Base-by-base conservation (phyloP, 2,329 filamentous ascomycete species). In the Ophiognomonia clavigignenti-juglandacearum region DNA sequence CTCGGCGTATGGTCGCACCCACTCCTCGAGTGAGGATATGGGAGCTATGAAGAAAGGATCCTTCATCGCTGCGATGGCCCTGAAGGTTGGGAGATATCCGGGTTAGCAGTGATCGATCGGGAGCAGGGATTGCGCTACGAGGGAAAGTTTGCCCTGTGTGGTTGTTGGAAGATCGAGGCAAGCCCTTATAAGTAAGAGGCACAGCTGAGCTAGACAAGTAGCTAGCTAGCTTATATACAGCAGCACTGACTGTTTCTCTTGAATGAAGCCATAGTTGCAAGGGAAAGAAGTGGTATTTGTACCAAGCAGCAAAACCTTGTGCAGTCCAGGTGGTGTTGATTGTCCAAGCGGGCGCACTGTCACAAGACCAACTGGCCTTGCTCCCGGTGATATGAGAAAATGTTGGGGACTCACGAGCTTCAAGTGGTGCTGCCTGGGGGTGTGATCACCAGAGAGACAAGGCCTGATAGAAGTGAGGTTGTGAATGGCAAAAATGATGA, bases 1-100 rank as follows among this genome's bases (percentile, higher is more conserved):
- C 56, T 85, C 76, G 52, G 86, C 82, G 61, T 81, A 72, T 14
- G 85, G 86, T 62, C 83, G 73, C 42, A 83, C 67, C 48, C 79
- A 74, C 47, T 69, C 63, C 56, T 69, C 71, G 44, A 82, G 69
- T 61, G 74, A 75, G 43, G 83, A 82, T 31, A 78, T 66, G 18
- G 81, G 76, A 47, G 77, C 67, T 54, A 87, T 70, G 46, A 82
- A 80, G 61, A 89, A 88, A 2, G 84, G 83, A 56, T 91, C 86
- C 64, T 75, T 79, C 86, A 91, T 90, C 39, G 56, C 71, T 47
- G 32, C 32, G 35, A 35, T 23, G 36, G 44, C 34, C 44, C 43
- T 40, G 11, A n/a, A 39, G 22, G 19, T 40, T 19, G n/a, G n/a
- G n/a, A 34, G 34, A 36, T 31, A n/a, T 11, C 26, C 19, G 26